Conservation (phyloP, 345 rosid species). For the Euphorbia pulcherrima region DNA sequence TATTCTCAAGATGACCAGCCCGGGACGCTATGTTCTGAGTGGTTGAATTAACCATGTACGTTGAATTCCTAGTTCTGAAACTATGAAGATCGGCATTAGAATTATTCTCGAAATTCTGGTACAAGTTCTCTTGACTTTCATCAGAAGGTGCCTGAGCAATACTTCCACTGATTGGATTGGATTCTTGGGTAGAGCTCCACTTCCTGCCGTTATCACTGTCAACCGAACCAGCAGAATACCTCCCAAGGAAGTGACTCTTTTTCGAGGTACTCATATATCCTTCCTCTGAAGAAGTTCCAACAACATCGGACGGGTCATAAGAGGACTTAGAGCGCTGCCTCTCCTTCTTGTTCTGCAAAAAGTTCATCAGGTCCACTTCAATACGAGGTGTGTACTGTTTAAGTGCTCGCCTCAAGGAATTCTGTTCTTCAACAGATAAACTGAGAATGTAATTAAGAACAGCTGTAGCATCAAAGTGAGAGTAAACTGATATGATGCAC, state of each 20-base stretch:
- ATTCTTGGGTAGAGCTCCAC: conserved; percentile 82
- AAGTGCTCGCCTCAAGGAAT: conserved; percentile 83
- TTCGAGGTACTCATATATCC: conserved; percentile 61
- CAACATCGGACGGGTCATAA: conserved; percentile 81
- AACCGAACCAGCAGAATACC: conserved; percentile 73
- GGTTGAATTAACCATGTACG: conserved; percentile 35
- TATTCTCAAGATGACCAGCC: conserved; percentile 41
- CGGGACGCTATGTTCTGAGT: conserved; percentile 40
- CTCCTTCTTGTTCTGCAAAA: conserved; percentile 89
- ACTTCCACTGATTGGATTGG: conserved; percentile 39
- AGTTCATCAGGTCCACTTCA: conserved; percentile 95
- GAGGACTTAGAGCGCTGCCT: conserved; percentile 77
- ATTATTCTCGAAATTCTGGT: conserved; percentile 57
- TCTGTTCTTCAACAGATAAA: conserved; percentile 95
- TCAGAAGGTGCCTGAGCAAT: conserved; percentile 47
- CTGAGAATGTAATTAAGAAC: conserved; percentile 90
- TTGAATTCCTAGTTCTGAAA: conserved; percentile 52
- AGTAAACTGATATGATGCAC: conserved; percentile 88
- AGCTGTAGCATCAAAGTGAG: conserved; percentile 80
- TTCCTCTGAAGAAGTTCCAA: conserved; percentile 95
- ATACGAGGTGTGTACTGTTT: conserved; percentile 94
- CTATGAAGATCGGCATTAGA: conserved; percentile 39
- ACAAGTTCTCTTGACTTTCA: conserved; percentile 63
- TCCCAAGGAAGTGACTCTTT: conserved; percentile 68
- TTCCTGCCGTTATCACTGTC: conserved; percentile 80